Percentiles rank a stretch among this genome's conserved stretches.
Evolutionary conservation across 2,329 filamentous ascomycete genomes (phyloP).

Genomic region (Thelonectria blattea): DNA sequence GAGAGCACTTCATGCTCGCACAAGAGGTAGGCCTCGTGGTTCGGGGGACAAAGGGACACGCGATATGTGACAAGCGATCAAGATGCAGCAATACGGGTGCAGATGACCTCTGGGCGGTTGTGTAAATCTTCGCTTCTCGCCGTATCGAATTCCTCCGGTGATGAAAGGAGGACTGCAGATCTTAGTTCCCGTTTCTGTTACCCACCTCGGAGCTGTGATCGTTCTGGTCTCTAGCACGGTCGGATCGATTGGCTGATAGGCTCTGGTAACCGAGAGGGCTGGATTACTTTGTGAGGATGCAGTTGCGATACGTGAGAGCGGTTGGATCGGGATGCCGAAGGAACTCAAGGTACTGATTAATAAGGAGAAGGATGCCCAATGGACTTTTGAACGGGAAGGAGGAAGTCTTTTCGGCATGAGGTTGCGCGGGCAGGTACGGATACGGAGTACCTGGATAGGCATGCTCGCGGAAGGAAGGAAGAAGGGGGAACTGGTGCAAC

Average conservation of each 20-base stretch:
- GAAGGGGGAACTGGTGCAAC: too few relatives aligned
- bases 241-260: background rate
- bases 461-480: too few relatives aligned
- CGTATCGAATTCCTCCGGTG: constrained; percentile 12
- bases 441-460: too few relatives aligned
- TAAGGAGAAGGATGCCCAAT: too few relatives aligned
- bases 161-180: constrained; percentile 20
- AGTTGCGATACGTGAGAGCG: too few relatives aligned
- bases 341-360: too few relatives aligned
- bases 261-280: constrained; percentile 17
- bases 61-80: constrained; percentile 6
- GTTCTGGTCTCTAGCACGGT: background rate
- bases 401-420: too few relatives aligned
- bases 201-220: constrained; percentile 4
- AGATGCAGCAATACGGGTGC: constrained; percentile 25
- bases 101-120: constrained; percentile 7
- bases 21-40: background rate
- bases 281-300: background rate
- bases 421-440: too few relatives aligned
- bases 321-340: too few relatives aligned
- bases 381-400: too few relatives aligned
- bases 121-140: constrained; percentile 11
- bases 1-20: too few relatives aligned
- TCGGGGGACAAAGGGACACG: background rate
- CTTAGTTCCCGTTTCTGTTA: constrained; percentile 16